These are phyloP conservation scores for Pyrenophora graminea DNA, from an alignment of 2,329 filamentous ascomycete species.

Conservation along the genomic window DNA sequence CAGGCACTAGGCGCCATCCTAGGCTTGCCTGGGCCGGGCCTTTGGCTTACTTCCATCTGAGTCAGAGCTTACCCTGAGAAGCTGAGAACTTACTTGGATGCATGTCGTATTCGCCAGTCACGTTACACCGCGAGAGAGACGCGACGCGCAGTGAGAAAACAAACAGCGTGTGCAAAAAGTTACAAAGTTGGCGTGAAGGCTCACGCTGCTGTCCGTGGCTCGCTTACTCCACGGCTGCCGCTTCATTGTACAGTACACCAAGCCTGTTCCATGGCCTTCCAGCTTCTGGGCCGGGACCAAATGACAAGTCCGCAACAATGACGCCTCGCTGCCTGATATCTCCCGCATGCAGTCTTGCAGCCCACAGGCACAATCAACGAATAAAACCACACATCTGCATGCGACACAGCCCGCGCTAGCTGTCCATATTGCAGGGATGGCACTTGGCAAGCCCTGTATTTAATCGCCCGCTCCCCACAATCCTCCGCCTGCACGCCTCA, in stretches of 20 bases:
- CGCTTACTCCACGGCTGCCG: conserved; percentile 7
- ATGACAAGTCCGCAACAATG: conserved; percentile 26
- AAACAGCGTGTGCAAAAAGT: too few relatives aligned
- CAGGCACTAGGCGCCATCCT: not conserved
- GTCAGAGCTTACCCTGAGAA: conserved; percentile 7
- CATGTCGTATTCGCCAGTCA: conserved; percentile 2
- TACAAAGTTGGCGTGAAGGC: too few relatives aligned
- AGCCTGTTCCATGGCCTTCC: conserved; percentile 23
- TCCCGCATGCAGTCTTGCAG: conserved; percentile 19
- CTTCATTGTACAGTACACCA: conserved; percentile 2
- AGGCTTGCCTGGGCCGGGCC: not conserved
- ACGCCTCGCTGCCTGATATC: conserved; percentile 29
- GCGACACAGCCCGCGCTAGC: conserved; percentile 38
- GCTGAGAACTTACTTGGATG: not conserved
- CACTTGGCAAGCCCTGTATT: conserved; percentile 37
- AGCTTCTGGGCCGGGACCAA: conserved; percentile 16
- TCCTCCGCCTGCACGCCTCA: conserved; percentile 40
- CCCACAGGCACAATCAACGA: conserved; percentile 32
- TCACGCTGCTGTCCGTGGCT: conserved; percentile 9
- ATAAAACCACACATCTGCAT: conserved; percentile 22
- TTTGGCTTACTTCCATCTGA: conserved; percentile 6
- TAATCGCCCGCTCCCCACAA: conserved; percentile 41
- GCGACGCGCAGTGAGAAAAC: conserved; percentile 7
- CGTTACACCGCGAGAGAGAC: conserved; percentile 19
- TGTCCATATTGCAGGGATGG: conserved; percentile 31